These are phyloP conservation scores for Pichia cabralensis DNA, from an alignment of 805 yeast genomes.

Conservation along the genomic window DNA sequence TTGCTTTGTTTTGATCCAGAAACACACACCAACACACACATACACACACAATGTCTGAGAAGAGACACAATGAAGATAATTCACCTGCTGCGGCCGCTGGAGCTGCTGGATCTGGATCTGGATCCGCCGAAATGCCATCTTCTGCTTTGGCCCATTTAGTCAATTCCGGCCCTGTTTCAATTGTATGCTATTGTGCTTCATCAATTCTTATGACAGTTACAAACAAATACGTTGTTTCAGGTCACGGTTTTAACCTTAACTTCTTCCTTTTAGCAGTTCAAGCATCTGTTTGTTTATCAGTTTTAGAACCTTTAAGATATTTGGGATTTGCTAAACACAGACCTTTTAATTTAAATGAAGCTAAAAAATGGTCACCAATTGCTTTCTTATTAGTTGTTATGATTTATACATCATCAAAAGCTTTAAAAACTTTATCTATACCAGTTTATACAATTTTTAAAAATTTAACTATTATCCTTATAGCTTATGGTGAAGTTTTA, in stretches of 20 bases:
- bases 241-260: constrained; percentile 64
- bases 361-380: constrained; percentile 93
- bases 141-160: constrained; percentile 22
- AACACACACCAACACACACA: no score
- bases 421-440: constrained; percentile 79
- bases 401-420: constrained; percentile 96
- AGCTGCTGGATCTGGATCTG: no score
- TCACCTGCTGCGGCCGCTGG: constrained; percentile 12
- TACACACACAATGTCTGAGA: constrained; percentile 4
- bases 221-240: constrained; percentile 86
- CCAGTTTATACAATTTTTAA: constrained; percentile 98
- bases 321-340: constrained; percentile 78
- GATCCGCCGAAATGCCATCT: no score
- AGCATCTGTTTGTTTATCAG: constrained; percentile 68
- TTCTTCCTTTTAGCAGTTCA: constrained; percentile 86
- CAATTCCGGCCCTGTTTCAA: constrained; percentile 58
- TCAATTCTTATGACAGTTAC: constrained; percentile 97
- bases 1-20: no score
- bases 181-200: constrained; percentile 78
- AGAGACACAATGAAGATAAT: constrained; percentile 3
- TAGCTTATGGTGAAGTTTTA: constrained; percentile 95
- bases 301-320: constrained; percentile 63
- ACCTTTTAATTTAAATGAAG: constrained; percentile 75
- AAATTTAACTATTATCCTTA: constrained; percentile 90
- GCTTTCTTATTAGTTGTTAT: constrained; percentile 79